Evolutionary conservation across 352 stramenopile genomes (phyloP), one percentile per base, ranked within the genome.

Genomic region (Plasmopara halstedii): DNA sequence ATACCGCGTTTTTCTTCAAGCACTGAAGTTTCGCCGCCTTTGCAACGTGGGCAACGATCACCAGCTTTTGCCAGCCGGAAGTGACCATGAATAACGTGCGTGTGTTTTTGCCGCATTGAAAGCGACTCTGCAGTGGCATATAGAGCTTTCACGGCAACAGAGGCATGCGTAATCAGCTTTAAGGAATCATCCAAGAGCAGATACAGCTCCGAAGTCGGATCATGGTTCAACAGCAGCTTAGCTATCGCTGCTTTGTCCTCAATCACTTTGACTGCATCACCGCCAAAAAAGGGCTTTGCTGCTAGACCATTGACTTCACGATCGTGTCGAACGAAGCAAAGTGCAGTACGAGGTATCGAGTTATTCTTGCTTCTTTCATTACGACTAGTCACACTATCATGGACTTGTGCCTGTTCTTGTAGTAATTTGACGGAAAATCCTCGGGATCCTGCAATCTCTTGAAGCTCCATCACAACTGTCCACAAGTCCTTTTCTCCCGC

Each of bases 1-100:
- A 95, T 95, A 23, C 85, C 85, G 13, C 80, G 79, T 43, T 87
- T 86, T 31, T 65, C 70, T 17, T 79, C 64, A 1, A 95, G 73
- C 8, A 50, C 50, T 14, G 60, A 67, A 25, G 21, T 21, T 11
- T 53, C 26, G 11, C 44, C 47, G 9, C 44, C 43, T 6, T 68
- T 64, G 13, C 75, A 85, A n/a, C 64, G 60, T 2, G 73, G 58
- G 29, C 80, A 93, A 21, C 51, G 56, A 22, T 94, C 82, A 20
- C 78, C 75, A 34, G 78, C 77, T 42, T 75, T 45, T 9, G 82
- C 80, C 19, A 74, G 43, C 6, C 76, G 73, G 35, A 89, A 91
- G 47, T 88, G 56, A 0, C 80, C 82, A 25, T 47, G 59, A 3
- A 20, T 23, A 20, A 60, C 47, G 25, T 46, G 31, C 4, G 40